phyloP scores from a whole-genome alignment of 2,329 filamentous ascomycete genomes.

The Hypomyces perniciosus region DNA sequence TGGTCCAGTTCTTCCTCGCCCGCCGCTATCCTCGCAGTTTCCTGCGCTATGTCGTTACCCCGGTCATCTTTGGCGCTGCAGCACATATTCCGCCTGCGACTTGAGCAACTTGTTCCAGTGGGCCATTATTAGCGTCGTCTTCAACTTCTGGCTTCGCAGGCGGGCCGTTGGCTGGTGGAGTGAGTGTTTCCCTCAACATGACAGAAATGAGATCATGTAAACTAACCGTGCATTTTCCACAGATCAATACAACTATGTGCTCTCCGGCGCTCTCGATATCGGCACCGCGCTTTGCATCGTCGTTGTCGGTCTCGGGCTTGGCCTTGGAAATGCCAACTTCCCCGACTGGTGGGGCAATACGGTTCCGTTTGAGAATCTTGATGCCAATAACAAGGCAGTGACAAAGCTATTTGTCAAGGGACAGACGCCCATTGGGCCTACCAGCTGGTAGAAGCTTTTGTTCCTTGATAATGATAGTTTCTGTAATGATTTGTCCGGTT shows the following conservation, averaged over 20 bases:
- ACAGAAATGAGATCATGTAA: background rate
- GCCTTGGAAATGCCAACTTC: constrained; percentile 7
- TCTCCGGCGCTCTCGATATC: constrained; percentile 50
- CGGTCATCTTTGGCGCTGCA: constrained; percentile 44
- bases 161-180: constrained; percentile 49
- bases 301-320: constrained; percentile 40
- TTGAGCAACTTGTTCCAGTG: constrained; percentile 47
- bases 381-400: constrained; percentile 19
- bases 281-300: constrained; percentile 50
- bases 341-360: constrained; percentile 46
- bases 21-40: constrained; percentile 38
- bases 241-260: constrained; percentile 48
- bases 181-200: constrained; percentile 22
- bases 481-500: no score
- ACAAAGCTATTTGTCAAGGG: constrained; percentile 22
- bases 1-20: constrained; percentile 41
- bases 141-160: constrained; percentile 46
- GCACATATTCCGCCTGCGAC: constrained; percentile 47
- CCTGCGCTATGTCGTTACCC: constrained; percentile 44
- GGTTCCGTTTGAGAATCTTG: constrained; percentile 27
- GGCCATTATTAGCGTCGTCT: constrained; percentile 47
- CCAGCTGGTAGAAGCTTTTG: constrained; percentile 16
- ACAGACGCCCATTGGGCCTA: constrained; percentile 23
- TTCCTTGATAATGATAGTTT: no score
- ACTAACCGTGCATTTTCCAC: background rate